phyloP scores from a whole-genome alignment of 164 flowering plant species.

The Vitis rupestris region DNA sequence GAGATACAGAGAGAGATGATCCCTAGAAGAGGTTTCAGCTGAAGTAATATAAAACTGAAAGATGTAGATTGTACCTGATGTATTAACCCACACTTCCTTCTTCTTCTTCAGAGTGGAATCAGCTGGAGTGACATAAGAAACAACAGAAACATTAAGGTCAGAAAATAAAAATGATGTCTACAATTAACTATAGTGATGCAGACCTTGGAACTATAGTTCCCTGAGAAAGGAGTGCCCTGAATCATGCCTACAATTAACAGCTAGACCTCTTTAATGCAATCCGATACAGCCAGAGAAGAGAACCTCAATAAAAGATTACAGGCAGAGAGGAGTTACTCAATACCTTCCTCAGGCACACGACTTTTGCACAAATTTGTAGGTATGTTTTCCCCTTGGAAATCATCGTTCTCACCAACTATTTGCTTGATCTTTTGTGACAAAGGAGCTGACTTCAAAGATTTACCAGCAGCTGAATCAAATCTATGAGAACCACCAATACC shows the following conservation, averaged over 20 bases:
- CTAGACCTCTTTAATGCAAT: neutral
- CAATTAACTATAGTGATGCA: too few species aligned
- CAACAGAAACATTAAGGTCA: neutral
- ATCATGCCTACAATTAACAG: slow-evolving; percentile 5
- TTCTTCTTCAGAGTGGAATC: slow-evolving; percentile 30
- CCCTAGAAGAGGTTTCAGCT: neutral
- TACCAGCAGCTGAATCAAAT: slow-evolving; percentile 19
- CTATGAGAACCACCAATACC: slow-evolving; percentile 19
- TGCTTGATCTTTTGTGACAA: slow-evolving; percentile 21
- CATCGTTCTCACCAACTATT: slow-evolving; percentile 28
- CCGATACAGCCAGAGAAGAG: too few species aligned
- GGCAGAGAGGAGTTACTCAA: neutral
- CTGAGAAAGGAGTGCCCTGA: neutral
- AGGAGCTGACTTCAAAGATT: slow-evolving; percentile 22
- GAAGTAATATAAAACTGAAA: neutral
- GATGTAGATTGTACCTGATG: slow-evolving; percentile 34
- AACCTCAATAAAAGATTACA: too few species aligned
- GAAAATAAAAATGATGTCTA: neutral
- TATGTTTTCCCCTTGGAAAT: slow-evolving; percentile 56
- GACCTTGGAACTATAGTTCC: neutral
- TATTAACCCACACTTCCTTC: slow-evolving; percentile 27
- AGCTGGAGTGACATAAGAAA: slow-evolving; percentile 24
- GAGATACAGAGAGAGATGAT: neutral
- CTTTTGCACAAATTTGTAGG: slow-evolving; percentile 22
- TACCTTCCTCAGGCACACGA: slow-evolving; percentile 34